Percentiles rank a stretch among this genome's conserved stretches.
These are phyloP conservation scores for Fusarium illudens DNA, from an alignment of 2,329 filamentous ascomycete genomes.

Conservation along the genomic window DNA sequence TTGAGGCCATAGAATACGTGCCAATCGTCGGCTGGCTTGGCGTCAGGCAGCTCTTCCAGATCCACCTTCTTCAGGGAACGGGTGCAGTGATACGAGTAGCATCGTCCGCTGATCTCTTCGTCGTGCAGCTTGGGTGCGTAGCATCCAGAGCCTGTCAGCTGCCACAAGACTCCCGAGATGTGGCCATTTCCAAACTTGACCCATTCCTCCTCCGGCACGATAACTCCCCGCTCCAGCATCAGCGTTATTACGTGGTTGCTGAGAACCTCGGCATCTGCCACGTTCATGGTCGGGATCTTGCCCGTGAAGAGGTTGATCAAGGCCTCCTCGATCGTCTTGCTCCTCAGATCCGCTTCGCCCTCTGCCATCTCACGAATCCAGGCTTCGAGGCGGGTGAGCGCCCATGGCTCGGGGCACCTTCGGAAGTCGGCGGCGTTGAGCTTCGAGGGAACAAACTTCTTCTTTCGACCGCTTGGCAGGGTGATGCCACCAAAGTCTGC, in stretches of 20 bases:
- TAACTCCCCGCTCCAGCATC: conserved; percentile 80
- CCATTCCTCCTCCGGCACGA: conserved; percentile 95
- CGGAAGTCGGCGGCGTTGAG: conserved; percentile 82
- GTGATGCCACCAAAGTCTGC: conserved; percentile 81
- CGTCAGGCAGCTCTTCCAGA: conserved; percentile 75
- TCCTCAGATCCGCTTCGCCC: conserved; percentile 86
- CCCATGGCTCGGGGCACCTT: conserved; percentile 90
- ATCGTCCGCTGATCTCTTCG: conserved; percentile 73
- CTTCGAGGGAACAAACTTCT: conserved; percentile 87
- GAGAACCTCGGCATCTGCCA: conserved; percentile 91
- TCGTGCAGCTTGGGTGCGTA: conserved; percentile 88
- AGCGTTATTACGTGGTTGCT: conserved; percentile 78
- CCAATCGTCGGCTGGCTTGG: conserved; percentile 80
- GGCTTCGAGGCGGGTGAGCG: conserved; percentile 82
- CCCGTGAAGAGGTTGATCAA: conserved; percentile 88
- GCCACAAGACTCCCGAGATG: conserved; percentile 91
- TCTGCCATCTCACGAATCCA: conserved; percentile 93
- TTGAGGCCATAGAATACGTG: conserved; percentile 85
- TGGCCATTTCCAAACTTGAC: conserved; percentile 85
- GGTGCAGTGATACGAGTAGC: conserved; percentile 94
- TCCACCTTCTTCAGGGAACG: conserved; percentile 95
- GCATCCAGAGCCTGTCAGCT: conserved; percentile 89
- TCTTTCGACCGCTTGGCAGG: conserved; percentile 79
- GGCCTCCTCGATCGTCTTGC: conserved; percentile 85
- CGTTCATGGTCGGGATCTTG: conserved; percentile 98